These are phyloP conservation scores for Cystoderma amianthinum DNA, from an alignment of 768 basidiomycete genomes.

Conservation along the genomic window DNA sequence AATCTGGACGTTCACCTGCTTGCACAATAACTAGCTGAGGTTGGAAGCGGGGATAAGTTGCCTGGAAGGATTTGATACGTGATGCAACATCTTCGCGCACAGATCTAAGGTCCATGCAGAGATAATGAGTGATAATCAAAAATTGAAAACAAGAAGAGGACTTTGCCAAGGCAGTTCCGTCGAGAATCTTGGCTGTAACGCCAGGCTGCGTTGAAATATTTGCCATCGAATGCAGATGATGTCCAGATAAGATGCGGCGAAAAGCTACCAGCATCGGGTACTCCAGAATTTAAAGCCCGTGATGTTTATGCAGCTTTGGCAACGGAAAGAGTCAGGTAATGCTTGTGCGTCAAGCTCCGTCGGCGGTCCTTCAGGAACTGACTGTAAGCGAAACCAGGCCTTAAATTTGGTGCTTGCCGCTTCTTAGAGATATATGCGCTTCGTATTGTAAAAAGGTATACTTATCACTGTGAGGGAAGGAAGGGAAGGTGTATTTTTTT, in stretches of 20 bases:
- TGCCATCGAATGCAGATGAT: constrained; percentile 31
- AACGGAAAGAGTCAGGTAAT: not conserved
- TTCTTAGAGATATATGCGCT: too few relatives aligned
- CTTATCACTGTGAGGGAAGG: too few relatives aligned
- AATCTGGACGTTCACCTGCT: constrained; percentile 89
- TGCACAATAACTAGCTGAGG: constrained; percentile 91
- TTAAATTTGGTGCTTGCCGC: too few relatives aligned
- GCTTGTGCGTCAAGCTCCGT: too few relatives aligned
- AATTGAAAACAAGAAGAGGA: constrained; percentile 15
- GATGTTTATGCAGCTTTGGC: constrained; percentile 5
- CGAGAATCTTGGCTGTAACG: constrained; percentile 50
- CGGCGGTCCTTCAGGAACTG: too few relatives aligned
- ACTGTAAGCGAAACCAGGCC: too few relatives aligned
- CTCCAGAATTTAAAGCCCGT: constrained; percentile 10
- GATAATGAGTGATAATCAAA: not conserved
- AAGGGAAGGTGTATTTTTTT: too few relatives aligned
- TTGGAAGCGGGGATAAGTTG: constrained; percentile 78
- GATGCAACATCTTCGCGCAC: constrained; percentile 73
- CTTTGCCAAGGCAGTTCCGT: constrained; percentile 85
- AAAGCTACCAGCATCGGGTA: constrained; percentile 9
- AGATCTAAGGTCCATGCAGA: constrained; percentile 41
- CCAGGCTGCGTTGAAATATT: constrained; percentile 14
- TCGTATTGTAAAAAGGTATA: too few relatives aligned
- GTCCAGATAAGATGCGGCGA: constrained; percentile 26
- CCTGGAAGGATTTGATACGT: constrained; percentile 57